Percentiles rank a stretch among this genome's conserved stretches.
Evolutionary conservation across 2,329 filamentous ascomycete genomes (phyloP).

Genomic region (Coniochaeta hoffmannii): DNA sequence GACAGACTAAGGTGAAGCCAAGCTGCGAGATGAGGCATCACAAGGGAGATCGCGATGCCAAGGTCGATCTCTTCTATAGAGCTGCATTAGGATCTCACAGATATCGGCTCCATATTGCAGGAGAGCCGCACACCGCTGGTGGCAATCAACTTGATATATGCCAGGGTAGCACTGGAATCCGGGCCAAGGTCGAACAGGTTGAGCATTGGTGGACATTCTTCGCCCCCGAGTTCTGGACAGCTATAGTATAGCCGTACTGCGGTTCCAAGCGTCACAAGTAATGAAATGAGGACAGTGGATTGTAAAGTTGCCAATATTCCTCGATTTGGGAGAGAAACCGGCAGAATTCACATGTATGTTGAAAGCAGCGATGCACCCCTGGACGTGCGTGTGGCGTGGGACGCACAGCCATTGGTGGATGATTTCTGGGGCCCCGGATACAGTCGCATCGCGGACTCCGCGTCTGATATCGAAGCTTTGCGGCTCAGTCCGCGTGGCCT

Average conservation of each 20-base stretch:
- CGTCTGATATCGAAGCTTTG: background rate
- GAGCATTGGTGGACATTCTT: background rate
- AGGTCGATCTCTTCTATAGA: background rate
- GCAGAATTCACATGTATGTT: background rate
- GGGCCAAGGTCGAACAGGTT: background rate
- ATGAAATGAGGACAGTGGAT: too few species aligned
- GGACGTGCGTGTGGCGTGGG: background rate
- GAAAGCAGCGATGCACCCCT: background rate
- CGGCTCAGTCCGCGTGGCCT: background rate
- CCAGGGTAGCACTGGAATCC: background rate
- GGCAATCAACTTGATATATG: background rate
- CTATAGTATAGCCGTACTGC: background rate
- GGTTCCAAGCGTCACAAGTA: too few species aligned
- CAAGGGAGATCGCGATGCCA: background rate
- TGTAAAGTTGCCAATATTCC: background rate
- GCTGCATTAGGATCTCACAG: background rate
- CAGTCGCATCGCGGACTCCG: background rate
- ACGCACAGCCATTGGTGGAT: background rate
- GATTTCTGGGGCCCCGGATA: background rate
- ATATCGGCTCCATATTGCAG: background rate
- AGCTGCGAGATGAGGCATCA: background rate
- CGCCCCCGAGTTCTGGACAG: background rate
- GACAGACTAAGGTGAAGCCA: background rate
- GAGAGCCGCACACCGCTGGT: background rate
- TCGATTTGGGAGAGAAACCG: background rate